Evolutionary conservation across 257 asterid species (phyloP), one percentile per base, ranked within the genome.

Genomic region (Nicotiana noctiflora): DNA sequence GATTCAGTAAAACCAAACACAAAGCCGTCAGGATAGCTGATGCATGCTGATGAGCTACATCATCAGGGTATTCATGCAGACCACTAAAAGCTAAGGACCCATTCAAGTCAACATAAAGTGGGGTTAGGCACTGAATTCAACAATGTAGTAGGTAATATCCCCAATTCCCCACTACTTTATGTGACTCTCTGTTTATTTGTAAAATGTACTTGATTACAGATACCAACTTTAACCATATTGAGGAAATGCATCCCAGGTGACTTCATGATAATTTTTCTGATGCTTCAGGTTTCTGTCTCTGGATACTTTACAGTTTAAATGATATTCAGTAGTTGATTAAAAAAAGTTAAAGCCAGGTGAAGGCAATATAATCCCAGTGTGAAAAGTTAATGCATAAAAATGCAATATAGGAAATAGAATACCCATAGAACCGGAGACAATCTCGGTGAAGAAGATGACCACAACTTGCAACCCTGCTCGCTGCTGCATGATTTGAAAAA

Each of bases 371-470:
- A 40, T 70, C 77, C 34, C 77, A 70, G 77, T 70, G 19, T 44
- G 25, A 56, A 70, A 70, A 70, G 21, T 19, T 65, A 17, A 57
- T 79, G 40, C 10, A 9, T 23, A 57, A 29, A 80, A 76, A 21
- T 25, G 86, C 60, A 77, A 61, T 65, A 23, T 77, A 82, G 57
- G 79, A 62, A 49, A 68, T 29, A 85, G 76, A 83, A 72, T 92
- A 95, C 99, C 99, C 99, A 83, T 93, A 95, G 88, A 95, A 93
- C 76, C 99, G 93, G 84, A 93, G 97, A 84, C 98, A 95, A 83
- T 95, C 99, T 84, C 99, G 84, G 84, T 93, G 99, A 81, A 95
- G 85, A 81, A 98, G 93, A 86, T 95, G 99, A 77, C 99, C 99
- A 68, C 99, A 95, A 89, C 97, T 92, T 15, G 98, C 98, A 74